A percentile compares a stretch with the other conserved stretches of the same genome.
Evolutionary conservation across 192 early-diverging fungal species (phyloP).

Genomic region (Kappamyces sp.): DNA sequence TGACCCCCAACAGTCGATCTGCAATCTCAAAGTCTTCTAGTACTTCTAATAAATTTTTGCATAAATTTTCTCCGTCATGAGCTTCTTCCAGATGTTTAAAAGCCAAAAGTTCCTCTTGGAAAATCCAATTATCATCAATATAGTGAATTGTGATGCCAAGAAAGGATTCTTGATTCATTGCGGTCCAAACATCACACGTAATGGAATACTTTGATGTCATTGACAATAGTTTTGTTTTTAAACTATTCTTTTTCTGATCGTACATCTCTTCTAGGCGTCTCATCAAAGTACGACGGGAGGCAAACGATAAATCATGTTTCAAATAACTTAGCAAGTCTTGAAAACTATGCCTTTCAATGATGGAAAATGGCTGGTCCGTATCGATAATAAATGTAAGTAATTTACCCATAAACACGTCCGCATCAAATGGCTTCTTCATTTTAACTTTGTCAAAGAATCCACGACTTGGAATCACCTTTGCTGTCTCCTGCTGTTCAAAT

Average conservation of each 20-base stretch:
- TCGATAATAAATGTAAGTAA: constrained; percentile 1
- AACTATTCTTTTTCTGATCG: background rate
- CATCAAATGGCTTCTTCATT: constrained; percentile 1
- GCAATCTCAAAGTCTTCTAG: constrained; percentile 7
- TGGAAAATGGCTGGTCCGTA: constrained; percentile 1
- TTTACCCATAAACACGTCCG: background rate
- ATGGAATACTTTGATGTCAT: constrained; percentile 10
- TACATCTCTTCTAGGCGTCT: constrained; percentile 2
- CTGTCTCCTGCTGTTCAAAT: too few species aligned
- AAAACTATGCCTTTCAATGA: background rate
- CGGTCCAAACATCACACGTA: constrained; percentile 7
- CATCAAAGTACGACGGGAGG: constrained; percentile 1
- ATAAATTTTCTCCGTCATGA: constrained; percentile 5
- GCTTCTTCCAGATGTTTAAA: background rate
- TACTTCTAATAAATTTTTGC: background rate
- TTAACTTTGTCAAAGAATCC: constrained; percentile 11
- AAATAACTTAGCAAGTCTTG: constrained; percentile 9
- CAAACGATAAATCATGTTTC: background rate
- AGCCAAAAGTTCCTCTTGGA: background rate
- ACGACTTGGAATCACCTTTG: background rate
- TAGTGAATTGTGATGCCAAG: constrained; percentile 12
- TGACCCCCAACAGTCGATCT: constrained; percentile 7
- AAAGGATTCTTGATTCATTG: background rate
- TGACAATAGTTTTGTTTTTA: background rate
- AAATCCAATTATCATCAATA: constrained; percentile 7